Percentiles rank a stretch among this genome's conserved stretches.
phyloP scores from a whole-genome alignment of 371 early-diverging fungal species.

The Circinella minor region DNA sequence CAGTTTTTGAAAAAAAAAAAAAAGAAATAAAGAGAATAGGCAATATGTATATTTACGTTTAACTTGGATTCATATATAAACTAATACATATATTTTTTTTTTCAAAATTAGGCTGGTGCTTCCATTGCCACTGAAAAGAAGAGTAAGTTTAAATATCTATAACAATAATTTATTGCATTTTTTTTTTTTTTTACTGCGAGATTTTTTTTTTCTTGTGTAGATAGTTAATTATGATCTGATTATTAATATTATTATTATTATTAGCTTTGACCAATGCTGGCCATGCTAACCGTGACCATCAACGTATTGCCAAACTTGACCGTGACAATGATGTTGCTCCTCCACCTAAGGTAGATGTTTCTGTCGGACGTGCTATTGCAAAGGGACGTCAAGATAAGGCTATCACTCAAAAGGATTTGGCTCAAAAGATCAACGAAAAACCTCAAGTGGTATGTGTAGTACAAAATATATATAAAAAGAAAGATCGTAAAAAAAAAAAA shows the following conservation, averaged over 20 bases:
- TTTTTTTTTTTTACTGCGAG: conserved; percentile 1
- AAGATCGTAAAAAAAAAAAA: background rate
- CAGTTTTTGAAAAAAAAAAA: background rate
- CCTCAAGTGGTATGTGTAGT: conserved; percentile 62
- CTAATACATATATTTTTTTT: background rate
- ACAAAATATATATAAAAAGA: no score
- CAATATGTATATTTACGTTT: background rate
- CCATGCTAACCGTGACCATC: conserved; percentile 78
- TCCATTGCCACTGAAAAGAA: conserved; percentile 77
- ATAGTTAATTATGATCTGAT: background rate
- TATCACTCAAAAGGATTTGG: conserved; percentile 92
- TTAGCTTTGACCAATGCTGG: conserved; percentile 64
- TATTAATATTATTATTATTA: background rate
- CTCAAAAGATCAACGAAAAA: conserved; percentile 83
- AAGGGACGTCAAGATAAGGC: conserved; percentile 79
- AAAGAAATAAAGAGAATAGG: background rate
- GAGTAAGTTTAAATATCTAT: conserved; percentile 31
- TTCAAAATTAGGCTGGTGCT: conserved; percentile 57
- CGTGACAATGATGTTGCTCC: conserved; percentile 85
- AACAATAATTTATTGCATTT: no score
- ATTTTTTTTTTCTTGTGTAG: no score
- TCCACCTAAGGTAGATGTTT: conserved; percentile 73
- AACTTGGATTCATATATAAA: no score
- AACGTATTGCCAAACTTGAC: conserved; percentile 88
- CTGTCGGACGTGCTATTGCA: conserved; percentile 87